phyloP scores from a whole-genome alignment of 2,329 filamentous ascomycete genomes.

The Penicillium sp. region DNA sequence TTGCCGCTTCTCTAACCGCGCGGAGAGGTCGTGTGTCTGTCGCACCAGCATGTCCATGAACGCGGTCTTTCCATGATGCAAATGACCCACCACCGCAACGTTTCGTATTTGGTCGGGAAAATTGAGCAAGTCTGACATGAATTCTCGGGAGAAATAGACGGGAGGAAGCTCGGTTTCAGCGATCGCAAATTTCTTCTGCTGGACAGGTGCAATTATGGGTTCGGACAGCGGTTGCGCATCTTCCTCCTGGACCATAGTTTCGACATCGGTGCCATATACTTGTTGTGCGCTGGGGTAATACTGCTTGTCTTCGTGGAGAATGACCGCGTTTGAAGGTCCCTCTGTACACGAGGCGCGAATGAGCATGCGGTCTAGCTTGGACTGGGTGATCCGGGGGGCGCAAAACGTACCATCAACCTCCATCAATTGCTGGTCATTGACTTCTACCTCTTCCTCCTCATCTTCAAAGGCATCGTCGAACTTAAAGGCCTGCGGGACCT shows the following conservation, averaged over 20 bases:
- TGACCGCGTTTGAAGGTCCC: slow-evolving; percentile 92
- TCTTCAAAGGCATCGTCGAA: slow-evolving; percentile 71
- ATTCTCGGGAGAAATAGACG: slow-evolving; percentile 83
- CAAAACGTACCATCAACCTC: slow-evolving; percentile 73
- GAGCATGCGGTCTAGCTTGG: slow-evolving; percentile 22
- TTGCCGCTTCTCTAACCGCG: slow-evolving; percentile 76
- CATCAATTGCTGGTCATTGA: slow-evolving; percentile 83
- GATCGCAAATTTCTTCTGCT: slow-evolving; percentile 94
- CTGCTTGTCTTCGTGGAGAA: slow-evolving; percentile 98
- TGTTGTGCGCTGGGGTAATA: slow-evolving; percentile 99
- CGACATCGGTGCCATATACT: slow-evolving; percentile 90
- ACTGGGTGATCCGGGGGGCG: not conserved
- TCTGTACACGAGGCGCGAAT: slow-evolving; percentile 58
- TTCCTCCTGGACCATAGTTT: slow-evolving; percentile 94
- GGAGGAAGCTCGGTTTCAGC: slow-evolving; percentile 88
- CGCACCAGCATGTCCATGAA: slow-evolving; percentile 98
- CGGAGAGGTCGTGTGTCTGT: slow-evolving; percentile 87
- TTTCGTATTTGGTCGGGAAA: slow-evolving; percentile 94
- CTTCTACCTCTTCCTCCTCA: slow-evolving; percentile 61
- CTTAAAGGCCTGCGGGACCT: slow-evolving; percentile 79
- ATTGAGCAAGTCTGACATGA: slow-evolving; percentile 95
- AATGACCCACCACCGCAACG: slow-evolving; percentile 84
- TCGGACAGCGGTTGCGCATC: slow-evolving; percentile 90
- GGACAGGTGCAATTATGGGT: slow-evolving; percentile 89
- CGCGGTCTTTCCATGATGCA: slow-evolving; percentile 97